phyloP scores from a whole-genome alignment of 2,329 filamentous ascomycete genomes.

The Ambrosiella cleistominuta region DNA sequence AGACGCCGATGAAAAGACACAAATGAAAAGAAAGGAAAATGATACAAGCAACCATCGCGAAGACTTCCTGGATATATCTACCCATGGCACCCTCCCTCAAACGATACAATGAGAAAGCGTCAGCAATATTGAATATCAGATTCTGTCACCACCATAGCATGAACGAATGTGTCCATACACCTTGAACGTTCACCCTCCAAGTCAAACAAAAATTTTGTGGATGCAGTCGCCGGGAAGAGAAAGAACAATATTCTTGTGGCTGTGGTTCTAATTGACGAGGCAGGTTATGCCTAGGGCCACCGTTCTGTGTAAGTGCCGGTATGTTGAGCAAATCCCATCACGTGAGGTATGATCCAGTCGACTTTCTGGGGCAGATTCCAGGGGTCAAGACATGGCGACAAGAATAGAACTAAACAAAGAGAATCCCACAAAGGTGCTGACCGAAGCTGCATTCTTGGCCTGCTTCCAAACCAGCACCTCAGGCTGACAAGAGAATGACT shows the following conservation, averaged over 20 bases:
- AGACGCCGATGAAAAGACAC: no score
- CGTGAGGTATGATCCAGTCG: background rate
- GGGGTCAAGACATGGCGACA: background rate
- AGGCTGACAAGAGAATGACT: no score
- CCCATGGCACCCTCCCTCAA: no score
- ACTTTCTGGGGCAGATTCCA: background rate
- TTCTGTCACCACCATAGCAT: no score
- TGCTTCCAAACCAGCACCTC: no score
- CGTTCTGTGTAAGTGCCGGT: conserved; percentile 1
- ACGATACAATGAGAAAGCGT: no score
- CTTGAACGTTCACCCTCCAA: background rate
- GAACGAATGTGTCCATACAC: background rate
- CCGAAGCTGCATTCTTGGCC: no score
- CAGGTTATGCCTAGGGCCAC: background rate
- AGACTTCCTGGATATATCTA: no score
- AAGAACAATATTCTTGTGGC: conserved; percentile 1
- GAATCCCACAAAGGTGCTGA: no score
- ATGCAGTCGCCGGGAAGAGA: background rate
- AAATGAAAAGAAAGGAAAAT: no score
- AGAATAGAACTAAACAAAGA: background rate
- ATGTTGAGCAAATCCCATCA: background rate
- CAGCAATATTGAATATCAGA: no score
- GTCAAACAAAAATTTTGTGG: background rate
- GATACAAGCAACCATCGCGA: no score
- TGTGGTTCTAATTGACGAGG: background rate